A percentile compares a stretch with the other conserved stretches of the same genome.
Evolutionary conservation across 139 green algal genomes (phyloP).

Genomic region (Micromonas commoda): DNA sequence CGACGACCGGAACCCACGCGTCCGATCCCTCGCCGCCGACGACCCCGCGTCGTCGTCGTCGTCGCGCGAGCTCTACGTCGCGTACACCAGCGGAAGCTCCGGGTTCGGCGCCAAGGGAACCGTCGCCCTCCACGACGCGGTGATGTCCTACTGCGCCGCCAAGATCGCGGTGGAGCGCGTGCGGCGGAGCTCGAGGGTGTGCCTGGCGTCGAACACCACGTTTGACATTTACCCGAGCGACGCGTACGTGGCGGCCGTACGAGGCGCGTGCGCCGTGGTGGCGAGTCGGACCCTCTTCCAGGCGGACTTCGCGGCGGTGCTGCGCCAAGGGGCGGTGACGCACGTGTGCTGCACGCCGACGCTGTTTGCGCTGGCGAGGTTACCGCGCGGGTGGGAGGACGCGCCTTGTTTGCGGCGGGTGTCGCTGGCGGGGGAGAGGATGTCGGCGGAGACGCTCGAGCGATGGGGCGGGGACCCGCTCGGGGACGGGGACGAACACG

Average conservation of each 20-base stretch:
- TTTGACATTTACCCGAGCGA: constrained; percentile 3
- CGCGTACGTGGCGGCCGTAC: not conserved
- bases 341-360: constrained; percentile 28
- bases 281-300: not conserved
- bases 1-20: not conserved
- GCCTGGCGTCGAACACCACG: not conserved
- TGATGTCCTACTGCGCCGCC: not conserved
- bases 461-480: no score
- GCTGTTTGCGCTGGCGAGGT: not conserved
- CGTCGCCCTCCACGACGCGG: not conserved
- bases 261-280: not conserved
- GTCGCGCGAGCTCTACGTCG: not conserved
- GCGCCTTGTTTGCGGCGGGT: not conserved
- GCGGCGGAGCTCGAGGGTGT: not conserved
- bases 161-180: not conserved
- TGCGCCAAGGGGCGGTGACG: not conserved
- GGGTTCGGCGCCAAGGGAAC: not conserved
- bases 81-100: not conserved
- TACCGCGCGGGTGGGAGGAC: not conserved
- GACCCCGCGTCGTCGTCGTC: no score
- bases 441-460: constrained; percentile 13
- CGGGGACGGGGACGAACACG: no score
- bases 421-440: constrained; percentile 10
- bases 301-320: not conserved
- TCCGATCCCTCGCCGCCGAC: not conserved